Evolutionary conservation across 345 rosid genomes (phyloP).

Genomic region (Pseudoturritis turrita): DNA sequence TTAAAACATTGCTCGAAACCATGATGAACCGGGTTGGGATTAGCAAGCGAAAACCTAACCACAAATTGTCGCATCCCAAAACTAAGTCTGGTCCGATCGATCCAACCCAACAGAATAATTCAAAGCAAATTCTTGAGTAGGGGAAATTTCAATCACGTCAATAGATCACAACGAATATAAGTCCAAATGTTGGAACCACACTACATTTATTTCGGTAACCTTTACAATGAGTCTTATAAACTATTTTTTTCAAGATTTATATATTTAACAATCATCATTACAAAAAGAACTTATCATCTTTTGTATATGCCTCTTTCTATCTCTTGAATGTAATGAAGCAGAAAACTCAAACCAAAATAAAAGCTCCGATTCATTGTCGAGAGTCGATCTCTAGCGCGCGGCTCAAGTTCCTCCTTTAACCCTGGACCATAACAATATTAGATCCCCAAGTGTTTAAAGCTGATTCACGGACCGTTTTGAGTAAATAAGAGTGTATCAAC

Average conservation of each 20-base stretch:
- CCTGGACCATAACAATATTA: slow-evolving; percentile 6
- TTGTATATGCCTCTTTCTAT: slow-evolving; percentile 6
- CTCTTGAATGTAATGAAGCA: background rate
- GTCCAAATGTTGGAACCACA: slow-evolving; percentile 13
- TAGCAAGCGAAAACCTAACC: no score
- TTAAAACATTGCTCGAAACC: no score
- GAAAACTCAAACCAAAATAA: background rate
- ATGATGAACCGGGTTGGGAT: no score
- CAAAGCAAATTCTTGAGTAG: background rate
- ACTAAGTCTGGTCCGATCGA: background rate
- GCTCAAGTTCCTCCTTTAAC: slow-evolving; percentile 1
- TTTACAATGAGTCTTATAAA: slow-evolving; percentile 20
- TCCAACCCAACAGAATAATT: background rate
- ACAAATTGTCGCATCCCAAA: background rate
- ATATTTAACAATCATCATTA: background rate
- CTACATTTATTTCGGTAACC: background rate
- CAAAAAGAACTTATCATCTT: background rate
- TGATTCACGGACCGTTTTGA: background rate
- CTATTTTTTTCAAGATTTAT: background rate
- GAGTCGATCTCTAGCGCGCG: background rate
- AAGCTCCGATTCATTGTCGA: background rate
- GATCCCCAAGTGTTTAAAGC: background rate
- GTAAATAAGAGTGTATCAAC: background rate
- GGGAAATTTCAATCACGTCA: background rate
- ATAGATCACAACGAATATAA: slow-evolving; percentile 1